Conservation (phyloP, 1,139 yeast genomes). For the Zygoascus meyerae region DNA sequence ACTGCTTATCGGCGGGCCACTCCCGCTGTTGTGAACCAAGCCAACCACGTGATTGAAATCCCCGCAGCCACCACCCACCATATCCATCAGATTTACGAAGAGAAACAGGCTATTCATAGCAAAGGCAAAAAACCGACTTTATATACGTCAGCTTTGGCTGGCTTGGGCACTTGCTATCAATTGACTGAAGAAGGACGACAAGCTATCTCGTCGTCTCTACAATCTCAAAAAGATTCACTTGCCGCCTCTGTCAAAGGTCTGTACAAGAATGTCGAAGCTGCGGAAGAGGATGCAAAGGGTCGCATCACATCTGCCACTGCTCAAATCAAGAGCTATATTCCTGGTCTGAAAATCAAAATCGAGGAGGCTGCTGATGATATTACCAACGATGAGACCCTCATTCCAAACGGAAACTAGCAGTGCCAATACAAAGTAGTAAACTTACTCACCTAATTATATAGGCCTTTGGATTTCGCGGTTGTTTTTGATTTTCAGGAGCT, state of each 20-base stretch:
- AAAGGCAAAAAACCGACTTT: conserved; percentile 11
- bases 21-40: conserved; percentile 30
- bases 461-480: too few species aligned
- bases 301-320: conserved; percentile 9
- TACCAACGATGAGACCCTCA: background rate
- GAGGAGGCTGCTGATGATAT: background rate
- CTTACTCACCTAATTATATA: too few species aligned
- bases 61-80: conserved; percentile 26
- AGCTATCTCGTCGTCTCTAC: conserved; percentile 11
- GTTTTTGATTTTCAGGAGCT: too few species aligned
- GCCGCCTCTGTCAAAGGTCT: conserved; percentile 6
- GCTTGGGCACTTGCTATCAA: conserved; percentile 23
- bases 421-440: too few species aligned
- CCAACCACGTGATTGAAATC: conserved; percentile 20
- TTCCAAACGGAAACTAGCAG: background rate
- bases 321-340: conserved; percentile 10
- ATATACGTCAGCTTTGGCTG: conserved; percentile 16
- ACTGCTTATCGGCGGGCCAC: conserved; percentile 32
- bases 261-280: conserved; percentile 6
- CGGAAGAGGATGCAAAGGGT: conserved; percentile 9
- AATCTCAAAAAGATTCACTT: conserved; percentile 6
- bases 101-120: conserved; percentile 18
- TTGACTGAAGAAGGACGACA: conserved; percentile 18
- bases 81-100: conserved; percentile 26
- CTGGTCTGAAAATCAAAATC: background rate